phyloP scores from a whole-genome alignment of 441 rosid genomes.

The Omphalea diandra region DNA sequence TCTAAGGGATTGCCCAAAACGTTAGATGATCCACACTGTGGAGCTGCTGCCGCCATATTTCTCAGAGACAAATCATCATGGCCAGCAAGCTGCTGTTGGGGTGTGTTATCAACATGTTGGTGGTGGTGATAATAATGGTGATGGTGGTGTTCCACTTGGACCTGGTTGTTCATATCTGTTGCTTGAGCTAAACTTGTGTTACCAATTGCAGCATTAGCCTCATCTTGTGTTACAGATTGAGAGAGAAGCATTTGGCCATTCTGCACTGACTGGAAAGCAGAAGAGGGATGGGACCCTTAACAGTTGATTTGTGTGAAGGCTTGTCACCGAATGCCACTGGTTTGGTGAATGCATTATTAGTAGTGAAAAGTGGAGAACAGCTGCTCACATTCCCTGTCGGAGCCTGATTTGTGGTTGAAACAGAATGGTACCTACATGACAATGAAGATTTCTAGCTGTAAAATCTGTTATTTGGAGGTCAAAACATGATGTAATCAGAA shows the following conservation, averaged over 20 bases:
- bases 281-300: conserved; percentile 30
- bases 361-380: conserved; percentile 41
- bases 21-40: conserved; percentile 42
- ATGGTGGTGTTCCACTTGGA: conserved; percentile 42
- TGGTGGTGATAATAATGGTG: too few relatives aligned
- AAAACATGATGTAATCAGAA: background rate
- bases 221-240: conserved; percentile 35
- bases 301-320: conserved; percentile 26
- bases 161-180: conserved; percentile 30
- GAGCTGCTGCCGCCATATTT: conserved; percentile 27
- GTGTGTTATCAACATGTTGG: conserved; percentile 31
- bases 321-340: conserved; percentile 24
- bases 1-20: conserved; percentile 22
- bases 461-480: conserved; percentile 9
- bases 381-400: conserved; percentile 38
- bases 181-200: conserved; percentile 21
- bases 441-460: conserved; percentile 11
- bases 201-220: conserved; percentile 26
- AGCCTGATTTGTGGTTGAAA: conserved; percentile 37
- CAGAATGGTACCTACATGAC: conserved; percentile 40
- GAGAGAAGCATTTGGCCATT: conserved; percentile 24
- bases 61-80: conserved; percentile 24
- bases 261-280: conserved; percentile 37
- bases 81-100: conserved; percentile 25
- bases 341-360: conserved; percentile 33